A percentile compares a stretch with the other conserved stretches of the same genome.
These are phyloP conservation scores for Conringia planisiliqua DNA, from an alignment of 345 rosid species.

Conservation along the genomic window DNA sequence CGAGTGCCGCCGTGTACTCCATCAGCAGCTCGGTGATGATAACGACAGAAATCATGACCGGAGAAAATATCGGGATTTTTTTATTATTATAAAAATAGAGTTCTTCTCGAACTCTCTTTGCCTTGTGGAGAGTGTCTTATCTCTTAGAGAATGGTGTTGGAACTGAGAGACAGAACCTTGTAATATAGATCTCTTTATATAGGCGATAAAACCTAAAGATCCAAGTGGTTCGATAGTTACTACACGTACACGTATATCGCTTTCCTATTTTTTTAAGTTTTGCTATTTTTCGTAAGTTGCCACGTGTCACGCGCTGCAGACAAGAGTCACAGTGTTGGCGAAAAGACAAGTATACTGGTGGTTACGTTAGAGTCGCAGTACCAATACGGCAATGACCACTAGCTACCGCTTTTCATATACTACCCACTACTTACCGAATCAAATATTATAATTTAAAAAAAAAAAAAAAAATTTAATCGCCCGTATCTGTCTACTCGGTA, in stretches of 20 bases:
- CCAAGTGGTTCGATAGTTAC: neutral
- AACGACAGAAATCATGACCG: slow-evolving; percentile 46
- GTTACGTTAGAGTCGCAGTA: too few species aligned
- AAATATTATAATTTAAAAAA: too few species aligned
- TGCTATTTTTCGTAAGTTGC: neutral
- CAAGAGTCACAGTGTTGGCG: neutral
- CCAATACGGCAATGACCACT: too few species aligned
- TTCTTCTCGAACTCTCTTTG: neutral
- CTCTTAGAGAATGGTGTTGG: neutral
- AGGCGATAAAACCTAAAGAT: neutral
- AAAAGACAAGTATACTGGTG: neutral
- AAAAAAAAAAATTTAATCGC: neutral
- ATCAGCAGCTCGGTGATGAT: slow-evolving; percentile 46
- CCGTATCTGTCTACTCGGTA: neutral
- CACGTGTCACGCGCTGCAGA: neutral
- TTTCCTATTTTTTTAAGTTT: neutral
- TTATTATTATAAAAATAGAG: neutral
- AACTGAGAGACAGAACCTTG: neutral
- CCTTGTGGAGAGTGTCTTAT: neutral
- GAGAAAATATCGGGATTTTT: neutral
- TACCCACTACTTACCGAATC: neutral
- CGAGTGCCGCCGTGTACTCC: slow-evolving; percentile 50
- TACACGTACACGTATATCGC: neutral
- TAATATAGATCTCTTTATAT: neutral
- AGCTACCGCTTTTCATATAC: too few species aligned